phyloP scores from a whole-genome alignment of 768 basidiomycete genomes.

The Clitopilus hobsonii region DNA sequence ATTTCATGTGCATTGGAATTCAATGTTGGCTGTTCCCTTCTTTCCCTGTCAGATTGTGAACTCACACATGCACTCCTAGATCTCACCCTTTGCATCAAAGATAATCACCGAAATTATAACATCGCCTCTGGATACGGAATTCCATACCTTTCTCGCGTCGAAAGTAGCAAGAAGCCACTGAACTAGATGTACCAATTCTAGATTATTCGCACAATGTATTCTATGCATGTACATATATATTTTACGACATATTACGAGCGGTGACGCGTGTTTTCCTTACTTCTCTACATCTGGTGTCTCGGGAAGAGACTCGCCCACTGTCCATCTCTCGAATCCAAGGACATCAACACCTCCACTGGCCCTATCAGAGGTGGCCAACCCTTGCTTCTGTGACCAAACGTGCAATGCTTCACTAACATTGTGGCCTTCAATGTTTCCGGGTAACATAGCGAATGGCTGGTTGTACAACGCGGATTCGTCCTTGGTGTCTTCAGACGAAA shows the following conservation, averaged over 20 bases:
- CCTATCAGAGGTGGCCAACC: constrained; percentile 30
- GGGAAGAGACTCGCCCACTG: constrained; percentile 42
- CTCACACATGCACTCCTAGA: constrained; percentile 4
- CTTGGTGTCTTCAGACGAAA: constrained; percentile 27
- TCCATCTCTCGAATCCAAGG: constrained; percentile 61
- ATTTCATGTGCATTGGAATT: constrained; percentile 48
- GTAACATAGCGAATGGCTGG: constrained; percentile 72
- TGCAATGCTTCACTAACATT: constrained; percentile 42
- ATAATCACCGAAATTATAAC: constrained; percentile 45
- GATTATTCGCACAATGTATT: background rate
- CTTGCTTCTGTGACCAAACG: constrained; percentile 51
- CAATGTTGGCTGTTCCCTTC: constrained; percentile 34
- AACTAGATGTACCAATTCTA: background rate
- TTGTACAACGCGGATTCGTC: constrained; percentile 58
- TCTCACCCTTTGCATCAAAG: constrained; percentile 60
- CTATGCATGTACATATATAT: constrained; percentile 1
- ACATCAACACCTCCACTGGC: constrained; percentile 36
- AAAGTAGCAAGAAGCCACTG: constrained; percentile 14
- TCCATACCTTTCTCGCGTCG: constrained; percentile 38
- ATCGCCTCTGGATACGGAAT: constrained; percentile 39
- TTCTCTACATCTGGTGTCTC: background rate
- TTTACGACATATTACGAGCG: background rate
- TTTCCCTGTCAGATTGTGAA: background rate
- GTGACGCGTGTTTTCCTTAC: background rate
- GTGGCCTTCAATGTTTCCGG: constrained; percentile 43